Evolutionary conservation across 2,329 filamentous ascomycete species (phyloP).

Genomic region (Raffaelea arxii): DNA sequence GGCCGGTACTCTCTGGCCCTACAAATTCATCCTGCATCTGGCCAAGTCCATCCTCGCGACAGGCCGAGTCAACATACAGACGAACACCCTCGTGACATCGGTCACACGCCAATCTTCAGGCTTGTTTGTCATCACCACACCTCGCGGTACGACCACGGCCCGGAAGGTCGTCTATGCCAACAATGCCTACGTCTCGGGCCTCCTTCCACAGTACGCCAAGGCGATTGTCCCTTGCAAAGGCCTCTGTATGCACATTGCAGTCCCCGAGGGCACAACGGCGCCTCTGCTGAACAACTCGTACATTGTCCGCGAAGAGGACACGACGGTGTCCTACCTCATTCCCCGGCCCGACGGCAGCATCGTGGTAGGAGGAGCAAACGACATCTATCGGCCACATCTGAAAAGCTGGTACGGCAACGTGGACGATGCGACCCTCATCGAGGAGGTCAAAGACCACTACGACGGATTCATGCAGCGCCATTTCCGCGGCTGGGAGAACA

Average conservation of each 20-base stretch:
- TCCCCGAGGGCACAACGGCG: not conserved
- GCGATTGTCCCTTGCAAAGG: conserved; percentile 16
- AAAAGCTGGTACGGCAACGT: conserved; percentile 34
- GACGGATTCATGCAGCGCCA: conserved; percentile 36
- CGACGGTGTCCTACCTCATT: conserved; percentile 28
- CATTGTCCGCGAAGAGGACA: conserved; percentile 14
- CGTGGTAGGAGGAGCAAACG: conserved; percentile 24
- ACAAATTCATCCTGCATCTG: conserved; percentile 23
- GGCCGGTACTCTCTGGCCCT: conserved; percentile 30
- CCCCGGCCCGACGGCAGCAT: conserved; percentile 34
- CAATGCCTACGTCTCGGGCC: conserved; percentile 29
- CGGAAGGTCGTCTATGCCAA: conserved; percentile 30
- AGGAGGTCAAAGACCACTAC: conserved; percentile 31
- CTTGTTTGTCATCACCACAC: conserved; percentile 18
- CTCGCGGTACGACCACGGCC: conserved; percentile 24
- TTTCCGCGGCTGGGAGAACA: conserved; percentile 39
- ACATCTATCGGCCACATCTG: conserved; percentile 21
- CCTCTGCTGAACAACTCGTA: conserved; percentile 13
- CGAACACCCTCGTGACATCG: conserved; percentile 20
- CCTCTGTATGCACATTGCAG: conserved; percentile 6
- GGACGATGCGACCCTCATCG: conserved; percentile 35
- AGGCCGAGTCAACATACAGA: conserved; percentile 9
- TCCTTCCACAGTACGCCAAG: conserved; percentile 26
- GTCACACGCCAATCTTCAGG: conserved; percentile 2
- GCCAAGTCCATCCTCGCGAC: conserved; percentile 15